phyloP scores from a whole-genome alignment of 345 rosid species.

The Cardiospermum halicacabum region DNA sequence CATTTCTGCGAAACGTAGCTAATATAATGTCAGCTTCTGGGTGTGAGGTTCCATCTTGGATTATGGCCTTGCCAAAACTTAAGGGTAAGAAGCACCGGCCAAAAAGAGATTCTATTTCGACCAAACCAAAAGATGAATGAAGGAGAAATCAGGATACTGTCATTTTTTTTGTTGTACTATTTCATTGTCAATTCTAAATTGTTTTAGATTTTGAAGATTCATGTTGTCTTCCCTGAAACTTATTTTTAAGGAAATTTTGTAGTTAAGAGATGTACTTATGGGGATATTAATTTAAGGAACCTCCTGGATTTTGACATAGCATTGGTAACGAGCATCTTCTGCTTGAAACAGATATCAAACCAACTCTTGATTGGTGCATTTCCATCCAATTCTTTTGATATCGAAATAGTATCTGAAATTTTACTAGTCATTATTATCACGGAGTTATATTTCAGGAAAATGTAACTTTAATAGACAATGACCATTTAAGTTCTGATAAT shows the following conservation, averaged over 20 bases:
- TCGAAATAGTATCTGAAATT: too few species aligned
- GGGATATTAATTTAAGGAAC: background rate
- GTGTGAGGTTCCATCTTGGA: slow-evolving; percentile 90
- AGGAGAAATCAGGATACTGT: background rate
- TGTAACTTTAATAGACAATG: too few species aligned
- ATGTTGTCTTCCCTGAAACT: too few species aligned
- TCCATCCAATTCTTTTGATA: too few species aligned
- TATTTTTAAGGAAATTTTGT: too few species aligned
- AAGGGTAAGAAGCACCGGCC: slow-evolving; percentile 90
- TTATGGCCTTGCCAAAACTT: slow-evolving; percentile 54
- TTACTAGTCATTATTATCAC: too few species aligned
- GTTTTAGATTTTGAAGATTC: background rate
- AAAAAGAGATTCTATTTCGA: slow-evolving; percentile 60
- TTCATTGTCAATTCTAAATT: background rate
- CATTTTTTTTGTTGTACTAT: background rate
- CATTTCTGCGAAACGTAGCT: slow-evolving; percentile 73
- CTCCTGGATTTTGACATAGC: background rate
- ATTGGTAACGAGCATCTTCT: background rate
- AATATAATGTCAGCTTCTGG: slow-evolving; percentile 82
- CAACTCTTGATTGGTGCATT: background rate
- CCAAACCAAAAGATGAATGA: slow-evolving; percentile 41
- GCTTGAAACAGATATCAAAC: background rate
- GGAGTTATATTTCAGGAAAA: too few species aligned
- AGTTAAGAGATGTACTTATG: background rate
- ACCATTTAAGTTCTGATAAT: too few species aligned